A percentile compares a stretch with the other conserved stretches of the same genome.
These are phyloP conservation scores for Trichomonascaceae sp. DNA, from an alignment of 1,139 yeast species.

Conservation along the genomic window DNA sequence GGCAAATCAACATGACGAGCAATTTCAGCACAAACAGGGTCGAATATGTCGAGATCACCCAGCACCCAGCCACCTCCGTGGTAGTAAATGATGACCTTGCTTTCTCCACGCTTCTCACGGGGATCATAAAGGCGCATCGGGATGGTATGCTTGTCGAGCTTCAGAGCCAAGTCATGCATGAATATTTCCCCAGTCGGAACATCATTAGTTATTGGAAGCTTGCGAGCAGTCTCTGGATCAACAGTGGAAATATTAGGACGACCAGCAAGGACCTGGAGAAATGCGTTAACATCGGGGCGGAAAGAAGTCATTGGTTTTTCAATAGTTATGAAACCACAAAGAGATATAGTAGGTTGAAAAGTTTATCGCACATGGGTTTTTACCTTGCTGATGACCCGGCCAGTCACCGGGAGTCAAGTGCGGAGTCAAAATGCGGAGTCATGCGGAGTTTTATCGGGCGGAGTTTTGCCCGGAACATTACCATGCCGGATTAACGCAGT, in stretches of 20 bases:
- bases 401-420: not conserved
- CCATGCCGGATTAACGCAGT: too few relatives aligned
- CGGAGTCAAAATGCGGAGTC: too few relatives aligned
- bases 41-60: conserved; percentile 41
- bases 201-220: not conserved
- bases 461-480: too few relatives aligned
- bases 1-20: conserved; percentile 9
- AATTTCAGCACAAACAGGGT: conserved; percentile 40
- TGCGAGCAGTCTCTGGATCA: not conserved
- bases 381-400: not conserved
- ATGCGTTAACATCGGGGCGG: not conserved
- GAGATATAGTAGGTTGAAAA: not conserved
- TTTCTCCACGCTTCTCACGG: not conserved
- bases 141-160: not conserved
- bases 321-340: not conserved
- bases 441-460: too few relatives aligned
- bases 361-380: not conserved
- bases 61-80: conserved; percentile 46
- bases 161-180: not conserved
- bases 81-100: conserved; percentile 36
- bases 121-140: not conserved
- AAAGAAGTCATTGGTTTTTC: not conserved
- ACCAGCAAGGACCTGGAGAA: not conserved
- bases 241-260: not conserved
- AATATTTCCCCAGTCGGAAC: not conserved